Conservation (phyloP, 1,284 basidiomycete species). For the Irpex sp. region DNA sequence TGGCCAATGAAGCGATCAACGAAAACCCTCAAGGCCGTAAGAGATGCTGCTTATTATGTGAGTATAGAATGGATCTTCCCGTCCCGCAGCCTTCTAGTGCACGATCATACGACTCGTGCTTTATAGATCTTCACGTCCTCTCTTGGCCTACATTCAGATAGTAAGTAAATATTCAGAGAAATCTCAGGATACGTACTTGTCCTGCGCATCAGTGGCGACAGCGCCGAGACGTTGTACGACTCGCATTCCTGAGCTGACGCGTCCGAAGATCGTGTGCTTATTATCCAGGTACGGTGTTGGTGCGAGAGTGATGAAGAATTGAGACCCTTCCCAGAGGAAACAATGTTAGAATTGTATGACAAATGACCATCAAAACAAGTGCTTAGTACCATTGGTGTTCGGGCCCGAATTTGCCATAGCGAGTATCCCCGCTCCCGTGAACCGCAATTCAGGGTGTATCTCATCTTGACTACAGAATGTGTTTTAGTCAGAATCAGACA, state of each 20-base stretch:
- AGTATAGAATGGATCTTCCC: not conserved
- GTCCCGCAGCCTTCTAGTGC: not conserved
- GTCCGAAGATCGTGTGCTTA: conserved; percentile 94
- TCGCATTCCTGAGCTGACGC: conserved; percentile 83
- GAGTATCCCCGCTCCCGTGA: conserved; percentile 94
- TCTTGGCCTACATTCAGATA: conserved; percentile 48
- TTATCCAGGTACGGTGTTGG: conserved; percentile 91
- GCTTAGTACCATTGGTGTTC: conserved; percentile 79
- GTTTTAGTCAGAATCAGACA: not conserved
- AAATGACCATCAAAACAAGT: not conserved
- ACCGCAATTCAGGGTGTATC: conserved; percentile 82
- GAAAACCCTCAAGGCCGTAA: not conserved
- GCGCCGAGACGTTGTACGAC: conserved; percentile 81
- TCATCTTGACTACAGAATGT: conserved; percentile 67
- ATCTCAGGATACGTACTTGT: conserved; percentile 48
- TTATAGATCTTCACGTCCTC: conserved; percentile 84
- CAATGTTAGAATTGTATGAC: conserved; percentile 1
- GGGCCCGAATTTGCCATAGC: conserved; percentile 97
- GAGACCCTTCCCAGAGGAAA: conserved; percentile 62
- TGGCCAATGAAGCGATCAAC: not conserved
- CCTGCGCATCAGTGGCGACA: conserved; percentile 76
- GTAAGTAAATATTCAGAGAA: conserved; percentile 10
- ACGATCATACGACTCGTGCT: conserved; percentile 45
- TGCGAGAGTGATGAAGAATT: conserved; percentile 89
- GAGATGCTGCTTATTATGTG: not conserved